Evolutionary conservation across 371 early-diverging fungal species (phyloP), one percentile per base, ranked within the genome.

Genomic region (Apophysomyces ossiformis): DNA sequence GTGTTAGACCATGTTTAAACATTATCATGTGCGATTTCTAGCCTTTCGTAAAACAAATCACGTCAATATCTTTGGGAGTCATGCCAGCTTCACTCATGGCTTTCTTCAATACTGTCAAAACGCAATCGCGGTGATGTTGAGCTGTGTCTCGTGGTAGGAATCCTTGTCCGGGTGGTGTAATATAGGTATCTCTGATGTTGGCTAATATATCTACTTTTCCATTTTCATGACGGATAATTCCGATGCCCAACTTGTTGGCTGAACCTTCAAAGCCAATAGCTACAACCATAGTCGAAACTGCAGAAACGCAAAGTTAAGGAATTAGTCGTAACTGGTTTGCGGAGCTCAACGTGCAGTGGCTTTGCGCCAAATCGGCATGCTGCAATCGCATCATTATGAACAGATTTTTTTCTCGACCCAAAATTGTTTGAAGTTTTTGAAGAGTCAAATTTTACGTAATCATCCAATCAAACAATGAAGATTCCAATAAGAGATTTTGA

Each of bases 221-320:
- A 71, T 73, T 62, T 45, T 79, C 77, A 74, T 98, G 97, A 54
- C 86, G 83, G 62, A 99, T 92, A 68, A 99, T 93, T 5, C 99
- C 99, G 18, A 99, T 89, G 37, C 99, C 99, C 37, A 99, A 84
- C 81, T 99, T 99, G 88, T 99, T 99, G 44, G 99, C 99, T 18
- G 96, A 96, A 16, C 99, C 99, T 86, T 99, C 99, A 56, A 98
- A 87, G 8, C 95, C 95, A 61, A 93, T 75, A 26, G 92, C 87
- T 63, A 92, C 82, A 59, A 90, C 58, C 71, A 71, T 71, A 50
- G 18, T 50, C 21, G 9, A 50, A 18, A 26, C 26, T 21, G 21
- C 13, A 41, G 8, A 13, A 11, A 41, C 13, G 41, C 13, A 41
- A 11, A 13, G 8, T 11, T 11, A 41, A 41, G 41, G 13, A 41